phyloP scores from a whole-genome alignment of 371 early-diverging fungal species.

The Zopfochytrium polystomum region DNA sequence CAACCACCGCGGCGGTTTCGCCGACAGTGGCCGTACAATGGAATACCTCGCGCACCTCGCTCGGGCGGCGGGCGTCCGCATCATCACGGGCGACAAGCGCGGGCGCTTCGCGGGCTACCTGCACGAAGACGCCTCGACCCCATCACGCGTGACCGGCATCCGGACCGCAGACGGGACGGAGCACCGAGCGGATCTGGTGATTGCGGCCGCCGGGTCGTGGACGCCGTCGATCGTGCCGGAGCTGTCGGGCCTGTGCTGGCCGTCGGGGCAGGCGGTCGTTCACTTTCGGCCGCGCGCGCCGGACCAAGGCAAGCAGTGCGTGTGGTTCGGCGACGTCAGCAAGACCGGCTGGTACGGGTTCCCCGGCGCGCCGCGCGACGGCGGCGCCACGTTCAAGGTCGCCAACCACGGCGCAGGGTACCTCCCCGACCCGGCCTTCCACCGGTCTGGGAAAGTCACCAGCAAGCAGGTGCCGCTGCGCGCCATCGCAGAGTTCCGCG shows the following conservation, averaged over 20 bases:
- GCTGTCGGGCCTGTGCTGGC: constrained; percentile 35
- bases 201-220: constrained; percentile 59
- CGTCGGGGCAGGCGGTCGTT: constrained; percentile 55
- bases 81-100: constrained; percentile 34
- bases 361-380: constrained; percentile 30
- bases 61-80: constrained; percentile 39
- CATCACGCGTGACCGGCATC: constrained; percentile 37
- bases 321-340: constrained; percentile 53
- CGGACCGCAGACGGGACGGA: constrained; percentile 41
- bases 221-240: constrained; percentile 49
- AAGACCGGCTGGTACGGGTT: constrained; percentile 57
- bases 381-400: constrained; percentile 50
- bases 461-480: constrained; percentile 11
- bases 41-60: constrained; percentile 23
- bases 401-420: constrained; percentile 53
- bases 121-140: neutral
- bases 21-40: constrained; percentile 24
- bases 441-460: neutral
- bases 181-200: constrained; percentile 41
- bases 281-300: constrained; percentile 48
- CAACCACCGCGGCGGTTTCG: constrained; percentile 25
- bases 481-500: constrained; percentile 13
- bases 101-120: constrained; percentile 32
- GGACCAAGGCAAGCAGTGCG: constrained; percentile 30
- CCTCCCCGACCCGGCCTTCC: constrained; percentile 15